phyloP scores from a whole-genome alignment of 75 land plant species.

The Sequoia sempervirens region DNA sequence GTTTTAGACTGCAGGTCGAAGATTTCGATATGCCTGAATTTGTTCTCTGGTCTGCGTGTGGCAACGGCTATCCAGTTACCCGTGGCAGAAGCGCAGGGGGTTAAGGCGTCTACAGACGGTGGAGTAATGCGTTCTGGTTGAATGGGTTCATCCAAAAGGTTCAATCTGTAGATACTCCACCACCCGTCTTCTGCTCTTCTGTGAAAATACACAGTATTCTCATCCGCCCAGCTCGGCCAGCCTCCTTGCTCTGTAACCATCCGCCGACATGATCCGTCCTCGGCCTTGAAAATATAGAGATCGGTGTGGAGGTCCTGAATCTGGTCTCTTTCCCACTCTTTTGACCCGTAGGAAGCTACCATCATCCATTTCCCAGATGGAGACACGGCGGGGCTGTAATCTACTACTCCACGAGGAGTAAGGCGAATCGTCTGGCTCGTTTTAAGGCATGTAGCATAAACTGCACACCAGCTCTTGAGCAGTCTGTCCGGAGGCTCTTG shows the following conservation, averaged over 20 bases:
- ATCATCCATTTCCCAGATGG: slow-evolving; percentile 51
- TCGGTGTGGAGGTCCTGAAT: slow-evolving; percentile 65
- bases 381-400: slow-evolving; percentile 73
- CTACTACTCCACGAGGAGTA: slow-evolving; percentile 49
- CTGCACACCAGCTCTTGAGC: slow-evolving; percentile 63
- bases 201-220: slow-evolving; percentile 62
- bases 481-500: slow-evolving; percentile 40
- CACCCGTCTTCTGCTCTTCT: slow-evolving; percentile 65
- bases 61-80: slow-evolving; percentile 39
- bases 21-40: slow-evolving; percentile 41
- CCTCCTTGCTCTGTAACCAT: slow-evolving; percentile 51
- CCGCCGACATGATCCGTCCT: slow-evolving; percentile 37
- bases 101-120: slow-evolving; percentile 72
- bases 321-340: slow-evolving; percentile 56
- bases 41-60: slow-evolving; percentile 27
- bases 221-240: slow-evolving; percentile 80
- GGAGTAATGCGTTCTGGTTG: slow-evolving; percentile 55
- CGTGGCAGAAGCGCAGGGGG: slow-evolving; percentile 53
- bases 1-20: slow-evolving; percentile 23
- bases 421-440: slow-evolving; percentile 29
- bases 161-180: slow-evolving; percentile 78
- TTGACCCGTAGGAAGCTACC: slow-evolving; percentile 70
- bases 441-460: slow-evolving; percentile 38
- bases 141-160: slow-evolving; percentile 15
- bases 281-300: slow-evolving; percentile 43